Evolutionary conservation across 331 rosid species (phyloP).

Genomic region (Dryas integrifolia): DNA sequence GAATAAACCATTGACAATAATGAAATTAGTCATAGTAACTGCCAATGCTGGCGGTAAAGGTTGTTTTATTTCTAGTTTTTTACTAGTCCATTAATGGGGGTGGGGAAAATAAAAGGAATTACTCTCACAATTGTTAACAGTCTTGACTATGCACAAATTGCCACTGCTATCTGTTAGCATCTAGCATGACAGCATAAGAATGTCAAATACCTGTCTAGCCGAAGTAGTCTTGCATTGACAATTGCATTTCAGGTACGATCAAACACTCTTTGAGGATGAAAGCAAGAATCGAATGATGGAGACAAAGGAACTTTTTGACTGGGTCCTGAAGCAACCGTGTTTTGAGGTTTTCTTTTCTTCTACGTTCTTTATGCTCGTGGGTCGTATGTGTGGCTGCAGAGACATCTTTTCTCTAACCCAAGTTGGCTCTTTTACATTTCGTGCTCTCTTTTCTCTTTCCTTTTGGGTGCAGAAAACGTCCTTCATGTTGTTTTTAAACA

Average conservation of each 20-base stretch:
- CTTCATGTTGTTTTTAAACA: slow-evolving; percentile 95
- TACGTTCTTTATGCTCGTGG: background rate
- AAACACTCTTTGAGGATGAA: slow-evolving; percentile 96
- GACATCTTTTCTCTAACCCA: background rate
- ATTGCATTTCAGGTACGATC: slow-evolving; percentile 76
- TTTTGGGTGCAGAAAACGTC: slow-evolving; percentile 76
- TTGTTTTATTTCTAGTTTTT: background rate
- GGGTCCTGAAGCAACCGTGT: slow-evolving; percentile 96
- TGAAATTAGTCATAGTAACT: background rate
- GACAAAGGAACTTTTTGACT: slow-evolving; percentile 92
- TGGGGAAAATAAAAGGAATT: background rate
- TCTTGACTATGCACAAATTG: background rate
- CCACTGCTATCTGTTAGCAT: background rate
- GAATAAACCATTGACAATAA: background rate
- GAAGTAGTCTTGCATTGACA: slow-evolving; percentile 20
- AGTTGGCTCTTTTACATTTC: background rate
- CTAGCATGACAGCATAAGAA: background rate
- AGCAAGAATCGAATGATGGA: slow-evolving; percentile 92
- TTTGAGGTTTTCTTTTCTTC: slow-evolving; percentile 67
- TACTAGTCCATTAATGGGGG: background rate
- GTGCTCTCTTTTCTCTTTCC: slow-evolving; percentile 11
- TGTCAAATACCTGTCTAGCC: slow-evolving; percentile 11
- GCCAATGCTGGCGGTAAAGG: background rate
- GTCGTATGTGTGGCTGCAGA: background rate
- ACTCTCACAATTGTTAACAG: background rate